Percentiles rank a stretch among this genome's conserved stretches.
These are phyloP conservation scores for Globisporangium cederbergense DNA, from an alignment of 352 stramenopile species.

Conservation along the genomic window DNA sequence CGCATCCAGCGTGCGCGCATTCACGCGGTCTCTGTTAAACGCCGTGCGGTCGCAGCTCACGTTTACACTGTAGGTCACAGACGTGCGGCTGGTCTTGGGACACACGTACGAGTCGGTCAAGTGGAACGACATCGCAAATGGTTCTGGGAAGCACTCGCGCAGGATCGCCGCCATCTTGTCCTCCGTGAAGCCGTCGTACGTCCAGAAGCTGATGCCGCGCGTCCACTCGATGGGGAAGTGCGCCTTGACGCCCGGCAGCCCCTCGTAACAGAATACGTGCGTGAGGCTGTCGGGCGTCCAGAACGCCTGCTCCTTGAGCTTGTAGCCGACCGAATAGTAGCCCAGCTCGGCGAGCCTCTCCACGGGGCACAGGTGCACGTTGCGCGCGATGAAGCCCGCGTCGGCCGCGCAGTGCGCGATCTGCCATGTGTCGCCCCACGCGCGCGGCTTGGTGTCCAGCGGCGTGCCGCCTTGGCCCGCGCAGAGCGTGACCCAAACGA, in stretches of 20 bases:
- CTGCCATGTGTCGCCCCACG: slow-evolving; percentile 78
- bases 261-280: slow-evolving; percentile 66
- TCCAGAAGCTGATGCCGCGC: slow-evolving; percentile 77
- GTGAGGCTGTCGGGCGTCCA: slow-evolving; percentile 63
- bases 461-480: slow-evolving; percentile 75
- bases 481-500: slow-evolving; percentile 82
- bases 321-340: slow-evolving; percentile 83
- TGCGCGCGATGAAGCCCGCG: slow-evolving; percentile 48
- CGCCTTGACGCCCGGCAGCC: slow-evolving; percentile 28
- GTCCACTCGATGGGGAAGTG: slow-evolving; percentile 59
- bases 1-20: slow-evolving; percentile 32
- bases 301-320: slow-evolving; percentile 70
- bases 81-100: slow-evolving; percentile 39
- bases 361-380: slow-evolving; percentile 65
- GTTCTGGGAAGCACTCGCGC: slow-evolving; percentile 38
- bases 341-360: slow-evolving; percentile 50
- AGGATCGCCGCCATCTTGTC: slow-evolving; percentile 40
- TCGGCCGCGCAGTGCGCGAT: slow-evolving; percentile 62
- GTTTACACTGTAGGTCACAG: slow-evolving; percentile 57
- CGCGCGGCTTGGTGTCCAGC: slow-evolving; percentile 54
- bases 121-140: slow-evolving; percentile 30
- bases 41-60: slow-evolving; percentile 35
- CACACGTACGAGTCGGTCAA: slow-evolving; percentile 65
- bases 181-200: slow-evolving; percentile 58
- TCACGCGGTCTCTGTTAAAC: slow-evolving; percentile 50